Conservation (phyloP, 83 land plant genomes). For the Diphasiastrum complanatum region DNA sequence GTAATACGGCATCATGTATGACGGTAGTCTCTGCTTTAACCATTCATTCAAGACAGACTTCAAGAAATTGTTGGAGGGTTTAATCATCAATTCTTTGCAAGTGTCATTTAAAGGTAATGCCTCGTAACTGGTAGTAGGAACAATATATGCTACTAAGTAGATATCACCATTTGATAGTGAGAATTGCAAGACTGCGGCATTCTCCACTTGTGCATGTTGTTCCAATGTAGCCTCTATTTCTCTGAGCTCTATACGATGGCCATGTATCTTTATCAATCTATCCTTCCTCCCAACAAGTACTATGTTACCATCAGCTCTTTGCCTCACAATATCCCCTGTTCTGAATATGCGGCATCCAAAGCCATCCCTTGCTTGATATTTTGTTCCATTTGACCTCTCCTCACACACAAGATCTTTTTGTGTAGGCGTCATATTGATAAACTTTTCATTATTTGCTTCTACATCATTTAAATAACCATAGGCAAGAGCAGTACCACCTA, state of each 20-base stretch:
- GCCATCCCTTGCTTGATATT: background rate
- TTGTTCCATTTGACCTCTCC: background rate
- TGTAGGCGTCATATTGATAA: conserved; percentile 12
- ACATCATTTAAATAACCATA: conserved; percentile 44
- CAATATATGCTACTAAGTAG: conserved; percentile 40
- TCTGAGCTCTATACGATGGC: conserved; percentile 59
- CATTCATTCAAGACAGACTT: conserved; percentile 36
- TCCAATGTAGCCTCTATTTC: conserved; percentile 59
- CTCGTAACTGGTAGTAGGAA: conserved; percentile 15
- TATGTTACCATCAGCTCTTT: conserved; percentile 47
- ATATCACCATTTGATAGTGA: conserved; percentile 14
- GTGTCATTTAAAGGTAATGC: background rate
- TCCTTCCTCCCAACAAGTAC: conserved; percentile 74
- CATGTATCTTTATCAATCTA: conserved; percentile 62
- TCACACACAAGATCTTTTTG: background rate
- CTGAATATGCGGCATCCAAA: conserved; percentile 21
- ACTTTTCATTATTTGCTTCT: conserved; percentile 11
- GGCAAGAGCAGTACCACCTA: conserved; percentile 54
- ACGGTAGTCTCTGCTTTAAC: conserved; percentile 48
- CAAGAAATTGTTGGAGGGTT: background rate
- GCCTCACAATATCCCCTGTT: conserved; percentile 70
- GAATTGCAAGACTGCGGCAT: conserved; percentile 43
- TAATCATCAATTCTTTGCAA: background rate
- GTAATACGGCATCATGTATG: conserved; percentile 49
- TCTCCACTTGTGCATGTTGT: conserved; percentile 49